phyloP scores from a whole-genome alignment of 1,139 yeast species.

The Saccharomyces hybrid region DNA sequence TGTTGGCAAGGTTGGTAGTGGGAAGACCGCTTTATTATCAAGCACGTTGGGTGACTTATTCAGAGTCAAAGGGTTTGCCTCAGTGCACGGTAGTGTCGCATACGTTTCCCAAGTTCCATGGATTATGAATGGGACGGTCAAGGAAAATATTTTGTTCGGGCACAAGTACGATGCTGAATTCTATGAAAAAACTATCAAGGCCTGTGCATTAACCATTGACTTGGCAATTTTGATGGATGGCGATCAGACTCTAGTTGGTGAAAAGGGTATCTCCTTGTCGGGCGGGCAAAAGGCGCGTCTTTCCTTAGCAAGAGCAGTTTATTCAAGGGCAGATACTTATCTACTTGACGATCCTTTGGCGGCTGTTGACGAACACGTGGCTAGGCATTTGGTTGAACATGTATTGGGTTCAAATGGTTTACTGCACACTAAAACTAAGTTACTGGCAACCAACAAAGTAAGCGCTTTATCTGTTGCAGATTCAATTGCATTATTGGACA shows the following conservation, averaged over 20 bases:
- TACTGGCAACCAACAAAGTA: slow-evolving; percentile 84
- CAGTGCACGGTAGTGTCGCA: slow-evolving; percentile 71
- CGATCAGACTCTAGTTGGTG: slow-evolving; percentile 88
- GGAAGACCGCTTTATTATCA: slow-evolving; percentile 82
- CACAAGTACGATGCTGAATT: slow-evolving; percentile 73
- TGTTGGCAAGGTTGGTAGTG: slow-evolving; percentile 89
- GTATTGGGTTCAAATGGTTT: slow-evolving; percentile 80
- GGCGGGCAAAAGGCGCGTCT: slow-evolving; percentile 97
- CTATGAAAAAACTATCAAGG: slow-evolving; percentile 70
- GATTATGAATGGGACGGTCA: slow-evolving; percentile 92
- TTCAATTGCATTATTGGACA: slow-evolving; percentile 60
- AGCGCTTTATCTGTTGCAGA: slow-evolving; percentile 77
- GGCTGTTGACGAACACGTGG: slow-evolving; percentile 94
- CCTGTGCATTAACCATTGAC: slow-evolving; percentile 85
- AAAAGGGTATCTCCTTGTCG: slow-evolving; percentile 89
- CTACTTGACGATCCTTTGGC: slow-evolving; percentile 87
- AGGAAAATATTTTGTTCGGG: slow-evolving; percentile 85
- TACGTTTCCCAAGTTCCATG: slow-evolving; percentile 92
- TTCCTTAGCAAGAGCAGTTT: slow-evolving; percentile 89
- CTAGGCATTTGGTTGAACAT: slow-evolving; percentile 69
- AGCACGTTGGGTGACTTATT: slow-evolving; percentile 80
- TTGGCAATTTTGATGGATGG: slow-evolving; percentile 76
- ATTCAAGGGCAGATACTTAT: slow-evolving; percentile 87
- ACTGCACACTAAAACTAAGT: slow-evolving; percentile 63
- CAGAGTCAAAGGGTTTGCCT: slow-evolving; percentile 68